Percentiles rank a stretch among this genome's conserved stretches.
Conservation (phyloP, 305 asterid species). For the Fraxinus floribunda region DNA sequence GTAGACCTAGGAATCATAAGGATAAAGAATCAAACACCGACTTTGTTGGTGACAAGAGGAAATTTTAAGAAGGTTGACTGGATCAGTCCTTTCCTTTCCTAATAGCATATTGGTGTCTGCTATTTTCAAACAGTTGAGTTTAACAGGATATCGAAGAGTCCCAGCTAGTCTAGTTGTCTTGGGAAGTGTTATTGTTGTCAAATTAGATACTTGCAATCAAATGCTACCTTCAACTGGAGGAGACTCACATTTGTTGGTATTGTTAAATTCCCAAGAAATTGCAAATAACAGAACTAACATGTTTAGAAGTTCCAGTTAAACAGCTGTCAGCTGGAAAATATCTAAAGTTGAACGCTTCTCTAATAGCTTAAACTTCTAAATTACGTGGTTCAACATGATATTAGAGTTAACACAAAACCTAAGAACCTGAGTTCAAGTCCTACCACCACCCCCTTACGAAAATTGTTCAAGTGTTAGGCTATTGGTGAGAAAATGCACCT, state of each 20-base stretch:
- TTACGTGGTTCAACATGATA: not conserved
- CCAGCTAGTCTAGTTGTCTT: not conserved
- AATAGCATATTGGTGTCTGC: not conserved
- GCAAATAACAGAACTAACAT: not conserved
- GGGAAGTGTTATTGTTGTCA: not conserved
- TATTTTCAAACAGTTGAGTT: not conserved
- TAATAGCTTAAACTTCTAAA: not conserved
- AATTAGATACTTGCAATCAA: not conserved
- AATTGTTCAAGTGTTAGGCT: not conserved
- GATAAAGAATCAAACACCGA: not conserved
- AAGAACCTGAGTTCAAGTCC: not conserved
- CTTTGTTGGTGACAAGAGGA: not conserved
- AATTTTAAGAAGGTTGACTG: not conserved
- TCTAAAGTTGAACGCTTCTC: not conserved
- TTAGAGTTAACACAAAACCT: not conserved
- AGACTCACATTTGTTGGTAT: not conserved
- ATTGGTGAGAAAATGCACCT: not conserved
- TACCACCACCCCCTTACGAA: not conserved
- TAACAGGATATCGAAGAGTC: not conserved
- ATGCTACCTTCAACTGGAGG: not conserved
- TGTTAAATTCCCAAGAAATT: not conserved
- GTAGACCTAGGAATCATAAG: not conserved
- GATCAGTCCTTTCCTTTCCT: not conserved
- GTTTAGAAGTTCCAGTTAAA: not conserved
- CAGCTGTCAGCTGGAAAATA: not conserved